Evolutionary conservation across 768 basidiomycete species (phyloP), one percentile per base, ranked within the genome.

Genomic region (Trametes cubensis): DNA sequence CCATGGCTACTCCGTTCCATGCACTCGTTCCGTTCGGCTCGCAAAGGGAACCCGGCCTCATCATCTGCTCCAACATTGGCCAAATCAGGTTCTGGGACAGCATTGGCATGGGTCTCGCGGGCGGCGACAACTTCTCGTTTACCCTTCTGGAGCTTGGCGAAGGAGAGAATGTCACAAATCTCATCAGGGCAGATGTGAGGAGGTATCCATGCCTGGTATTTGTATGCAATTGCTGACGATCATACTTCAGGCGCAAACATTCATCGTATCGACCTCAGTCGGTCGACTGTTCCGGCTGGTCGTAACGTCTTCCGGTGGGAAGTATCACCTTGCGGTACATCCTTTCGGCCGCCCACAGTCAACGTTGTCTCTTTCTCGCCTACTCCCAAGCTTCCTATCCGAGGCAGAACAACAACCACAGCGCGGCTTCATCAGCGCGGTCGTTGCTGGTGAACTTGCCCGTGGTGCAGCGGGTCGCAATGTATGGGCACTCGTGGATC

Each of bases 41-140:
- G 4, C 80, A 84, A 14, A 84, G 90, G 44, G 95, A 98, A 75
- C 95, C 95, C 3, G 94, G 94, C 25, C 83, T 96, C 41, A 85
- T 97, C 45, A 82, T 95, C 54, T 76, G 92, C 52, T 89, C 89
- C 8, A 76, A 83, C 6, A 76, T 81, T 0, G 95, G 95, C 4
- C 79, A 86, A 64, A 76, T 93, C 58, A 85, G 91, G 40, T 91
- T 92, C 72, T 98, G 95, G 95, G 88, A 94, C 58, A 89, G 87
- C 62, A 88, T 95, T 45, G 87, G 87, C 4, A 90, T 88, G 61
- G 91, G 91, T 17, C 82, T 94, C 15, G 89, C 92, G 2, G 91
- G 92, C 14, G 91, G 90, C 10, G 83, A 89, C 40, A 85, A 85
- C 62, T 89, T 80, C 69, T 79, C 80, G 11, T 80, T 81, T 26